These are phyloP conservation scores for Graphilbum sp. DNA, from an alignment of 2,329 filamentous ascomycete genomes.

Conservation along the genomic window DNA sequence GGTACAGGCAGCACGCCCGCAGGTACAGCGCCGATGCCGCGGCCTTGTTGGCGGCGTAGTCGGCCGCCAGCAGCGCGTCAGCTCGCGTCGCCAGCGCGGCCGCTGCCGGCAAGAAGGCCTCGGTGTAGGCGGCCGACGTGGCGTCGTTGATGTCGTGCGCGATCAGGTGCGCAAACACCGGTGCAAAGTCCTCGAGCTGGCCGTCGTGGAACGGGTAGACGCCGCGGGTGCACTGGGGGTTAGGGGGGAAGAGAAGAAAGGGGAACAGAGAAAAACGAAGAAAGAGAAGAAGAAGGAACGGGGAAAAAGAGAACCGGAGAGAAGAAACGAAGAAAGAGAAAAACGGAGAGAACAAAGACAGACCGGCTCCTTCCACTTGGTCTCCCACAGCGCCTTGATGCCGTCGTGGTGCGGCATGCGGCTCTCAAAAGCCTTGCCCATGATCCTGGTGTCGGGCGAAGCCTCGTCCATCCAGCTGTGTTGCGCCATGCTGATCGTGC, in stretches of 20 bases:
- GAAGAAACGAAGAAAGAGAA: neutral
- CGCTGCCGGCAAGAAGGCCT: constrained; percentile 44
- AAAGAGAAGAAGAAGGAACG: neutral
- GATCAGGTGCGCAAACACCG: constrained; percentile 48
- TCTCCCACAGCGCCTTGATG: constrained; percentile 53
- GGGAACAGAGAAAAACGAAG: too few relatives aligned
- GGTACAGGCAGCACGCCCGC: constrained; percentile 56
- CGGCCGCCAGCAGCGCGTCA: constrained; percentile 19
- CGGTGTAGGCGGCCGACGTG: constrained; percentile 47
- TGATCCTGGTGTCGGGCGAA: neutral
- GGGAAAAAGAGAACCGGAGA: neutral
- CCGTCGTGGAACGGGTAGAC: constrained; percentile 65
- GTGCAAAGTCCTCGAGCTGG: constrained; percentile 49
- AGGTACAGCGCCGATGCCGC: constrained; percentile 38
- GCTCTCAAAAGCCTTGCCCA: constrained; percentile 18
- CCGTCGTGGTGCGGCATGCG: constrained; percentile 40
- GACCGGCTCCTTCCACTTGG: constrained; percentile 57
- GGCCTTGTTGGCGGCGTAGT: neutral
- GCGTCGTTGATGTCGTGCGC: constrained; percentile 46
- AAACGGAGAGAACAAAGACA: too few relatives aligned
- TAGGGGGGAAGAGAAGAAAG: neutral
- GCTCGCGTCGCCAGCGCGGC: constrained; percentile 37
- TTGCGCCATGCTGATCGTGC: too few relatives aligned
- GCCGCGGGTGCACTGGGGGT: constrained; percentile 33
- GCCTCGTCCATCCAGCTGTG: constrained; percentile 4